These are phyloP conservation scores for Ustilago tritici DNA, from an alignment of 1,284 basidiomycete genomes.

Conservation along the genomic window DNA sequence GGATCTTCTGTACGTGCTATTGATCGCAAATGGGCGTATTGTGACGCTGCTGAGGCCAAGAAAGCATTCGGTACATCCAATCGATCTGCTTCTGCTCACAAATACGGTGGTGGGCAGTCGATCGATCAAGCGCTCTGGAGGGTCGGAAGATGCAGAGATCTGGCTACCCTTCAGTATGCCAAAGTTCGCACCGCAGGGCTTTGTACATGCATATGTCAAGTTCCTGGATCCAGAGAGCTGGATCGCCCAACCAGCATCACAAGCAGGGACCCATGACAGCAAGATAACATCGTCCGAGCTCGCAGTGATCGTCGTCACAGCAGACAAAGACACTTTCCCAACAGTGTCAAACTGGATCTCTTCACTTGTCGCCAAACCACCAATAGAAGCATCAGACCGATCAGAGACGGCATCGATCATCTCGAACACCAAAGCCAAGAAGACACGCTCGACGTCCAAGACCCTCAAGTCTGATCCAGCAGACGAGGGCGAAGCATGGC, in stretches of 20 bases:
- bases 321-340: constrained; percentile 62
- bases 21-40: constrained; percentile 82
- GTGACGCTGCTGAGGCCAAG: constrained; percentile 88
- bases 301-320: constrained; percentile 62
- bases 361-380: constrained; percentile 71
- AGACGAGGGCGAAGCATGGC: constrained; percentile 14
- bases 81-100: constrained; percentile 70
- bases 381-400: neutral
- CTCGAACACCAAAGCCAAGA: constrained; percentile 4
- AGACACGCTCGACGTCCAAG: constrained; percentile 11
- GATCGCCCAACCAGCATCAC: neutral
- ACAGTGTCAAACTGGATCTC: constrained; percentile 73
- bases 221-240: constrained; percentile 73
- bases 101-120: constrained; percentile 74
- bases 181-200: constrained; percentile 89
- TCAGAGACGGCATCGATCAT: constrained; percentile 10
- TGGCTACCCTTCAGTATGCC: constrained; percentile 97
- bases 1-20: constrained; percentile 86
- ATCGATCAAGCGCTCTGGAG: constrained; percentile 71
- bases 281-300: constrained; percentile 38
- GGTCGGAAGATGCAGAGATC: constrained; percentile 76
- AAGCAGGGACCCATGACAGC: neutral
- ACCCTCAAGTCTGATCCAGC: neutral
- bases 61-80: constrained; percentile 92
- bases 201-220: constrained; percentile 91